Base-by-base conservation (phyloP, 2,329 filamentous ascomycete genomes). In the Myotisia sp. region DNA sequence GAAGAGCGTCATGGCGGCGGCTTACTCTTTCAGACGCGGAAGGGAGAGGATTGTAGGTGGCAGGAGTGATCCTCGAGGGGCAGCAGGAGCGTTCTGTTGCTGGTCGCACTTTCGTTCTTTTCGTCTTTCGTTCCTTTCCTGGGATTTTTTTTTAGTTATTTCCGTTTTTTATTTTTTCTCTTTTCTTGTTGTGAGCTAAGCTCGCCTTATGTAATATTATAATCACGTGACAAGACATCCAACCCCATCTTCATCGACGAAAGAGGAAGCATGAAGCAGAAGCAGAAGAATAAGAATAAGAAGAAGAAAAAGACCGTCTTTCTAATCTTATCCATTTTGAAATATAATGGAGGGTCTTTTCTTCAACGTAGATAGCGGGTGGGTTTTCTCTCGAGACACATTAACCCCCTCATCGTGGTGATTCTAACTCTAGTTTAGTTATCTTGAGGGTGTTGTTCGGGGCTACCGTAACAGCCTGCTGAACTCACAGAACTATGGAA, bases 331-430 rank as follows among this genome's bases (percentile, higher is more conserved):
- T n/a, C n/a, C n/a, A n/a, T n/a, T n/a, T n/a, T n/a, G n/a, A n/a
- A n/a, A n/a, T n/a, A 32, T 21, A 42, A 93, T 92, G 85, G 85
- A 93, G 68, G 85, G 85, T 39, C 76, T 94, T 29, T 79, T 85
- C 51, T 94, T 90, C 65, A 94, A 94, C 64, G 81, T 87, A 43
- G 85, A 92, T 62, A 86, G 83, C 62, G 86, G 86, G 79, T 87
- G 67, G 44, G 71, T 55, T 32, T 20, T 16, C 10, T 8, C 28
- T n/a, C n/a, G 13, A 24, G 22, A 24, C 12, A 12, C 12, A 2
- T 24, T 12, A 8, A 3, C 12, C 8, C 22, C 22, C 12, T 24
- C n/a, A n/a, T n/a, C n/a, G n/a, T n/a, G n/a, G 22, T 24, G 22
- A 6, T 21, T 13, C 31, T 34, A 34, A 34, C 22, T 12, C 18